Evolutionary conservation across 768 basidiomycete species (phyloP).

Genomic region (Imleria badia): DNA sequence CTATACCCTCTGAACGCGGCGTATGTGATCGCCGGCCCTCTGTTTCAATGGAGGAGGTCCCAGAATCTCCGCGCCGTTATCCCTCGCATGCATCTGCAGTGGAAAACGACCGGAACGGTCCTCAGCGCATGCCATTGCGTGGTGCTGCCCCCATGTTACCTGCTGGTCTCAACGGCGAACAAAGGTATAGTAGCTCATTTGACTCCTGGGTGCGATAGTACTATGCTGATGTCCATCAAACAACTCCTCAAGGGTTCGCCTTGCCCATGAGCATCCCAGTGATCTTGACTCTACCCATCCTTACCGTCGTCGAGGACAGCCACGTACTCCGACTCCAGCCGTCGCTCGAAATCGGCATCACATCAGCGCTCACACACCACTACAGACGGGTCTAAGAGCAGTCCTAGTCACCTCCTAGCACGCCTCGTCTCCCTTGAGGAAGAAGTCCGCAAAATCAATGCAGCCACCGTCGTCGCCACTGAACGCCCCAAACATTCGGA

Average conservation of each 20-base stretch:
- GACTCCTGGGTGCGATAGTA: background rate
- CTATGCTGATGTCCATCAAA: constrained; percentile 4
- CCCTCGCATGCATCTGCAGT: constrained; percentile 10
- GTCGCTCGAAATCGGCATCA: too few relatives aligned
- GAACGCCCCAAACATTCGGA: constrained; percentile 41
- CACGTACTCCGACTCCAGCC: constrained; percentile 17
- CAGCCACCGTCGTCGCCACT: constrained; percentile 21
- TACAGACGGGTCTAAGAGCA: too few relatives aligned
- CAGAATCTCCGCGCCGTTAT: constrained; percentile 3
- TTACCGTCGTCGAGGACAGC: constrained; percentile 24
- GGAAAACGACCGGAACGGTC: background rate
- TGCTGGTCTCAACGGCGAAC: constrained; percentile 29
- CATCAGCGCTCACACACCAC: too few relatives aligned
- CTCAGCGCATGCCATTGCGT: constrained; percentile 20
- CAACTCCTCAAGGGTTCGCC: constrained; percentile 15
- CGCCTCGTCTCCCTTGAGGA: constrained; percentile 27
- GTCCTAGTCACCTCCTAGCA: too few relatives aligned
- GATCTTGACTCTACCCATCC: constrained; percentile 32
- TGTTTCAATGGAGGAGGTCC: background rate
- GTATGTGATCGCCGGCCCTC: background rate
- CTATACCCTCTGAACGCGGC: constrained; percentile 8
- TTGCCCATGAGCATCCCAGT: constrained; percentile 29
- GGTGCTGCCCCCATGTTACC: constrained; percentile 28
- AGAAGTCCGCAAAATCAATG: constrained; percentile 33
- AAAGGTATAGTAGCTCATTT: constrained; percentile 18